These are phyloP conservation scores for Gonium pectorale DNA, from an alignment of 139 green algal species.

Conservation along the genomic window DNA sequence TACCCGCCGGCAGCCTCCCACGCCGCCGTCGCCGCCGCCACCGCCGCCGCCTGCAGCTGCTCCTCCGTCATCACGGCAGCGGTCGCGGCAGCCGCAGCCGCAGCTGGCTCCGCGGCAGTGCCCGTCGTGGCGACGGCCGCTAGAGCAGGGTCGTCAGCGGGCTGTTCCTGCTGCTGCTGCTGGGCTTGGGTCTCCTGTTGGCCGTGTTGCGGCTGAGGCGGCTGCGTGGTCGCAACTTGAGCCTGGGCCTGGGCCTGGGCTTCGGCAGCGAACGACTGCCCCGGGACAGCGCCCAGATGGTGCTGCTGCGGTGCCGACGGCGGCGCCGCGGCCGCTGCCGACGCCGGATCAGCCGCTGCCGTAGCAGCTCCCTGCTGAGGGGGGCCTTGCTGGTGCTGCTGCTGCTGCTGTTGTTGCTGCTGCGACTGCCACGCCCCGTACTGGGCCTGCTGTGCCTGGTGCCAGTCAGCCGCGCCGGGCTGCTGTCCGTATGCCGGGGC, in stretches of 20 bases:
- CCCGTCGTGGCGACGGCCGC: too few species aligned
- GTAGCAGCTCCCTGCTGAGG: not conserved
- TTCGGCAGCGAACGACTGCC: too few species aligned
- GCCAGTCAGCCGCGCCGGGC: not conserved
- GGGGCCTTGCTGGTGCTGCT: not conserved
- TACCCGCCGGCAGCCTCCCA: constrained; percentile 42
- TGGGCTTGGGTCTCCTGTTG: not conserved
- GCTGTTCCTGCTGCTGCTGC: not conserved
- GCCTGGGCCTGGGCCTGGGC: too few species aligned
- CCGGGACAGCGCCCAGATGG: too few species aligned
- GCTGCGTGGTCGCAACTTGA: too few species aligned
- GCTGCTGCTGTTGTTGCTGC: not conserved
- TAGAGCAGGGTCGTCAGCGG: too few species aligned
- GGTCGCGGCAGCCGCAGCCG: not conserved
- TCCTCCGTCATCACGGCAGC: constrained; percentile 8
- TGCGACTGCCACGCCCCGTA: not conserved
- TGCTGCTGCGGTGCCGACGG: not conserved
- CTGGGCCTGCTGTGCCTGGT: not conserved
- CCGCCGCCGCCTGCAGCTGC: constrained; percentile 1
- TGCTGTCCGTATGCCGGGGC: not conserved
- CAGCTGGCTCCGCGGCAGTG: too few species aligned
- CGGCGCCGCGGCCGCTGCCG: not conserved
- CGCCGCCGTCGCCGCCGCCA: constrained; percentile 10
- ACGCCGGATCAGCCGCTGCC: not conserved
- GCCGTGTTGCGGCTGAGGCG: too few species aligned